phyloP scores from a whole-genome alignment of 495 filamentous ascomycete genomes.

The Parachaetomium inaequale region DNA sequence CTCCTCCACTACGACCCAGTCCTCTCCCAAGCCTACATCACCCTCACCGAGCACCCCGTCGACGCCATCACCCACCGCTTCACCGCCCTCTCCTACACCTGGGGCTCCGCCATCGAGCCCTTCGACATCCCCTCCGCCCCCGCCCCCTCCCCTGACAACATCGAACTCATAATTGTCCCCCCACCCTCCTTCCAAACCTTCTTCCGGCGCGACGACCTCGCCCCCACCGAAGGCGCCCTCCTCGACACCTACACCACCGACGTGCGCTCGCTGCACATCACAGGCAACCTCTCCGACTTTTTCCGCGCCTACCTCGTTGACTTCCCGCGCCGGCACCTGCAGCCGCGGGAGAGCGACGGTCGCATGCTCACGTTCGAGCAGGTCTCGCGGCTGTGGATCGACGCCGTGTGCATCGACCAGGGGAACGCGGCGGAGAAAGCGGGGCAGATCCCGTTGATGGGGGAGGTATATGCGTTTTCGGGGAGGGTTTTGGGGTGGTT shows the following conservation, averaged over 20 bases:
- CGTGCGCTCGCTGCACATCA: not conserved
- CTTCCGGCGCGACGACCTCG: constrained; percentile 5
- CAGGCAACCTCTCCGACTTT: constrained; percentile 14
- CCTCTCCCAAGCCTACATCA: constrained; percentile 12
- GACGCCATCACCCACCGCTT: constrained; percentile 6
- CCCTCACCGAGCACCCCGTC: constrained; percentile 4
- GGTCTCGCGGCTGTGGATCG: constrained; percentile 23
- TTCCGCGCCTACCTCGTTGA: constrained; percentile 11
- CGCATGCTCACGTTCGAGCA: not conserved
- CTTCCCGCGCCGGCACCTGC: constrained; percentile 1
- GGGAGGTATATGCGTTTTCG: constrained; percentile 27
- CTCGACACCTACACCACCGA: constrained; percentile 14
- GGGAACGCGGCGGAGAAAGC: constrained; percentile 24
- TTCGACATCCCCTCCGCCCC: not conserved
- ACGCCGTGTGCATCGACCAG: constrained; percentile 31
- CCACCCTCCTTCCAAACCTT: constrained; percentile 9
- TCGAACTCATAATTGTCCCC: constrained; percentile 11
- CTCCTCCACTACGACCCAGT: constrained; percentile 5
- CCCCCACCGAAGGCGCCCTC: not conserved
- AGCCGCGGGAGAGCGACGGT: not conserved
- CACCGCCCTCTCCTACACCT: constrained; percentile 20
- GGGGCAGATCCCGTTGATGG: constrained; percentile 28
- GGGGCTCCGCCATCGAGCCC: constrained; percentile 13
- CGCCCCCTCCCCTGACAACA: not conserved
- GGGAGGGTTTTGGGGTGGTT: constrained; percentile 16